These are phyloP conservation scores for Corrigiola litoralis DNA, from an alignment of 179 eudicot genomes.

Conservation along the genomic window DNA sequence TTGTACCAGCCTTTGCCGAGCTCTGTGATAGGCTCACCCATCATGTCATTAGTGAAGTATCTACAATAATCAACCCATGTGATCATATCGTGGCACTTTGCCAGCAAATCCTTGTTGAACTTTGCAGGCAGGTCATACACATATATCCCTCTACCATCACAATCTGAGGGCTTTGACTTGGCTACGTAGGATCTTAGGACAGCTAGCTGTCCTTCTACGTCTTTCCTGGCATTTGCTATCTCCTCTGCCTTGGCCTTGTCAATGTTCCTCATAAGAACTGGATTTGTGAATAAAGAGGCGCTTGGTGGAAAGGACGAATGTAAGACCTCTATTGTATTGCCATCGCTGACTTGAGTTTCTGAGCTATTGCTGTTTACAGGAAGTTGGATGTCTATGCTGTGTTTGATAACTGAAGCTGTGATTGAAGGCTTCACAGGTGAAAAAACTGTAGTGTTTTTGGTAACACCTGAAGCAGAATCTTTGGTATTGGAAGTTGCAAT, in stretches of 20 bases:
- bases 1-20: constrained; percentile 70
- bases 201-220: constrained; percentile 41
- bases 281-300: constrained; percentile 1
- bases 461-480: neutral
- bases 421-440: neutral
- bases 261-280: neutral
- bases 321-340: neutral
- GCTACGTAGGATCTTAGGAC: constrained; percentile 43
- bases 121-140: constrained; percentile 70
- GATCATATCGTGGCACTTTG: constrained; percentile 45
- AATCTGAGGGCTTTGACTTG: constrained; percentile 23
- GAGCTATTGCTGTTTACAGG: neutral
- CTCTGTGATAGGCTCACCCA: constrained; percentile 54
- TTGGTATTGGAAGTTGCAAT: neutral
- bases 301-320: neutral
- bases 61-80: constrained; percentile 55
- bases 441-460: neutral
- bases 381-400: neutral
- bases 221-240: constrained; percentile 25
- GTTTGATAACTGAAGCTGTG: neutral
- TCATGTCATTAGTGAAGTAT: constrained; percentile 41
- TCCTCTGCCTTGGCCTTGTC: constrained; percentile 27
- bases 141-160: constrained; percentile 60
- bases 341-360: neutral
- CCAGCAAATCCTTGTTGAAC: constrained; percentile 60